Conservation (phyloP, 2,329 filamentous ascomycete genomes). For the Rugonectria rugulosa region DNA sequence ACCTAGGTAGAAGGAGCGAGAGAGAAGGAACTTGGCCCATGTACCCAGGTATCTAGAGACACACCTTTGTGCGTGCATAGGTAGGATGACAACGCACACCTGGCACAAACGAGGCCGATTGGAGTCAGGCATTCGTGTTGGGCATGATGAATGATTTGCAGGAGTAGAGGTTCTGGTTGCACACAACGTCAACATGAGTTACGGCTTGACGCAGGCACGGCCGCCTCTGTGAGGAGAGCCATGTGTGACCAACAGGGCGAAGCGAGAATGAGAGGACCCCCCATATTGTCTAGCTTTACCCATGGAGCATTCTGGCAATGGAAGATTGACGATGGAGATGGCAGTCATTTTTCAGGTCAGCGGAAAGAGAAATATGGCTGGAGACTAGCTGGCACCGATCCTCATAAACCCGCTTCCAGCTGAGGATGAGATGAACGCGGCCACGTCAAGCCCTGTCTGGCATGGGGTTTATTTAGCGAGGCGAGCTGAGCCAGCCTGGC, state of each 20-base stretch:
- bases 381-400: conserved; percentile 13
- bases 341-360: neutral
- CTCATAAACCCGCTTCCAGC: conserved; percentile 8
- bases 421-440: conserved; percentile 14
- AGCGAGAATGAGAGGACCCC: neutral
- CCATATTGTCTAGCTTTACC: neutral
- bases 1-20: neutral
- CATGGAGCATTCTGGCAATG: neutral
- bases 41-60: neutral
- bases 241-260: neutral
- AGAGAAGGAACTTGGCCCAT: neutral
- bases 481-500: conserved; percentile 3
- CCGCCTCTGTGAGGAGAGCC: neutral
- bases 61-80: too few species aligned
- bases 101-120: conserved; percentile 16
- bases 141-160: conserved; percentile 25
- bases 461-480: conserved; percentile 4
- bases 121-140: conserved; percentile 9
- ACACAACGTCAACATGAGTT: neutral
- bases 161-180: neutral
- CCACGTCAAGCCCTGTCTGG: conserved; percentile 15
- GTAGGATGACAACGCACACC: too few species aligned
- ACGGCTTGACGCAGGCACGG: conserved; percentile 7
- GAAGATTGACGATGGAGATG: neutral
- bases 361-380: neutral